Percentiles rank a stretch among this genome's conserved stretches.
Evolutionary conservation across 768 basidiomycete species (phyloP).

Genomic region (Daedalea quercina): DNA sequence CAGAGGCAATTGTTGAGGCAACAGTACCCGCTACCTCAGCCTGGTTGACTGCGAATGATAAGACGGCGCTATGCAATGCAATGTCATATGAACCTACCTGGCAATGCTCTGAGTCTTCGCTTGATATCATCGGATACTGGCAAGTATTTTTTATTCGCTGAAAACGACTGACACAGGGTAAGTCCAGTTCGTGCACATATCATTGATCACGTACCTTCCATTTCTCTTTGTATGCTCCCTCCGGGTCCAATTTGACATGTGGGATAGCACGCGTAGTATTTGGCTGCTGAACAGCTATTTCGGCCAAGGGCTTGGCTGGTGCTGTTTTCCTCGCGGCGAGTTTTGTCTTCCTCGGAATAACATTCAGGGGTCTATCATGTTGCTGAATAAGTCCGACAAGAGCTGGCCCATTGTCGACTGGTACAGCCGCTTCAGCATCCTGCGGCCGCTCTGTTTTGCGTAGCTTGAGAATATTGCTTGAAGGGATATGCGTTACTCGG

Average conservation of each 20-base stretch:
- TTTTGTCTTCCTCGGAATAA: background rate
- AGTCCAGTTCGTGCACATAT: background rate
- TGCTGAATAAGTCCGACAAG: background rate
- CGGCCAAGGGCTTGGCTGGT: background rate
- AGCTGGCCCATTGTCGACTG: background rate
- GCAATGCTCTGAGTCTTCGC: background rate
- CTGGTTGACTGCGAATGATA: background rate
- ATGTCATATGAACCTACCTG: background rate
- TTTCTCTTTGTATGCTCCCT: background rate
- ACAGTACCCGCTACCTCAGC: background rate
- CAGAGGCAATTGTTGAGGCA: too few relatives aligned
- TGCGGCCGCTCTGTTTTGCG: constrained; percentile 31
- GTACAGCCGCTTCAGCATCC: background rate
- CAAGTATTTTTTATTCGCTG: background rate
- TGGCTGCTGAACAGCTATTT: background rate
- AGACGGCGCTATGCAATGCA: background rate
- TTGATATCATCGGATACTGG: background rate
- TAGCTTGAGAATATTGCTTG: constrained; percentile 40
- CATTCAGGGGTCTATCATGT: background rate
- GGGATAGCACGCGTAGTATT: background rate
- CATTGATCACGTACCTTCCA: background rate
- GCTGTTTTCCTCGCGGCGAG: background rate
- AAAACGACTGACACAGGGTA: background rate
- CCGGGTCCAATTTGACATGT: background rate
- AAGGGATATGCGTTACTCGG: background rate